phyloP scores from a whole-genome alignment of 441 rosid genomes.

The Pelargonium cotyledonis region DNA sequence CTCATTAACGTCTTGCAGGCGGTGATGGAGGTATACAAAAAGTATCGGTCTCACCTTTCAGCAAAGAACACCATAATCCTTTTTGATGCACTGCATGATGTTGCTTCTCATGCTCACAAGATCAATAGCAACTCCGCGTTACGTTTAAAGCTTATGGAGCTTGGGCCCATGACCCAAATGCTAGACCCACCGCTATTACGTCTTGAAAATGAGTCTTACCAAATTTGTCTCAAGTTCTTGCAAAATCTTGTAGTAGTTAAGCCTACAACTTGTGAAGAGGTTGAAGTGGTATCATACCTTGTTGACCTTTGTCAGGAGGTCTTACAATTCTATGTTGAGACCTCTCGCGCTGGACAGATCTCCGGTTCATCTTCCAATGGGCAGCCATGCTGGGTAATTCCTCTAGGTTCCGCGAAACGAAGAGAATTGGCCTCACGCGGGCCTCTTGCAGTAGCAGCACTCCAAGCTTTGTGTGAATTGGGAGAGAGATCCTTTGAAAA shows the following conservation, averaged over 20 bases:
- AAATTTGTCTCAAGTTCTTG: constrained; percentile 84
- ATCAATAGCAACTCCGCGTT: constrained; percentile 54
- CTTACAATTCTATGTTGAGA: constrained; percentile 60
- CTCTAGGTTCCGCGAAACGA: constrained; percentile 83
- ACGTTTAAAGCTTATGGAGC: constrained; percentile 78
- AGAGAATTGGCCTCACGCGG: constrained; percentile 97
- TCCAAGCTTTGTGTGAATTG: constrained; percentile 74
- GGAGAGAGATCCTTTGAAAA: constrained; percentile 71
- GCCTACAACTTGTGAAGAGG: constrained; percentile 47
- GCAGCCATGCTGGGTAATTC: constrained; percentile 59
- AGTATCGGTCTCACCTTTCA: constrained; percentile 73
- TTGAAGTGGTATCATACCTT: constrained; percentile 59
- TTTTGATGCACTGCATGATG: constrained; percentile 68
- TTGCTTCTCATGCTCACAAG: constrained; percentile 81
- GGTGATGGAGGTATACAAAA: constrained; percentile 88
- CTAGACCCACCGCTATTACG: constrained; percentile 97
- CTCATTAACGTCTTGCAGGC: constrained; percentile 52
- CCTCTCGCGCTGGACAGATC: constrained; percentile 40
- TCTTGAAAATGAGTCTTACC: constrained; percentile 92
- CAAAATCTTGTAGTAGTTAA: constrained; percentile 66
- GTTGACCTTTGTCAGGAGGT: constrained; percentile 72
- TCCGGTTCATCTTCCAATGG: constrained; percentile 34
- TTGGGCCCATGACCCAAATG: constrained; percentile 92
- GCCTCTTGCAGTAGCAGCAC: constrained; percentile 81
- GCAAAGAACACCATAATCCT: constrained; percentile 66